Evolutionary conservation across 2,329 filamentous ascomycete genomes (phyloP).

Genomic region (Phoma herbarum): DNA sequence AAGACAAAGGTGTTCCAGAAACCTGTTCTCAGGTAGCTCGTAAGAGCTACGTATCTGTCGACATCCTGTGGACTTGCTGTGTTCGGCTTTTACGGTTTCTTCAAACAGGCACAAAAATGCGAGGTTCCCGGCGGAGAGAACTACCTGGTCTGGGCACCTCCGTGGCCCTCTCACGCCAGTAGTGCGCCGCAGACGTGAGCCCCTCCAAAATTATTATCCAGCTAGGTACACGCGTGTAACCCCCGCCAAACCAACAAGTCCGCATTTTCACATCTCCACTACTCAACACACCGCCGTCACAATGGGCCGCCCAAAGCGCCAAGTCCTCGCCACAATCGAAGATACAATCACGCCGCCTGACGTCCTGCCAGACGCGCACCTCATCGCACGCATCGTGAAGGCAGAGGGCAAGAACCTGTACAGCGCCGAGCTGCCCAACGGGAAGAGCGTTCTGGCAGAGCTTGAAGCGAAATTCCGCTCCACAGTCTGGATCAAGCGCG

Average conservation of each 20-base stretch:
- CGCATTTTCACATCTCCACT: not conserved
- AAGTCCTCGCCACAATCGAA: conserved; percentile 78
- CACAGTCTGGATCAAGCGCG: conserved; percentile 91
- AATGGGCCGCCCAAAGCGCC: conserved; percentile 81
- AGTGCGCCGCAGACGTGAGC: conserved; percentile 2
- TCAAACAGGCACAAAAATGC: not conserved
- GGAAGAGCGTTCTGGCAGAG: conserved; percentile 76
- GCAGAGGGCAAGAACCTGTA: conserved; percentile 92
- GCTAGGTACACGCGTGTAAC: conserved; percentile 5
- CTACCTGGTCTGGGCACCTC: conserved; percentile 10
- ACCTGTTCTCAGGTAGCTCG: not conserved
- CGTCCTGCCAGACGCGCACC: conserved; percentile 60
- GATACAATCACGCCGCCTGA: conserved; percentile 71
- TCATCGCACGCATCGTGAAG: conserved; percentile 79
- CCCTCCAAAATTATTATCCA: conserved; percentile 22
- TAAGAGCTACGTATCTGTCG: not conserved
- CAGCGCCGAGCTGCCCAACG: conserved; percentile 73
- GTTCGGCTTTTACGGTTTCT: not conserved
- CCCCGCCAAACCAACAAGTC: not conserved
- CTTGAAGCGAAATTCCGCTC: conserved; percentile 86
- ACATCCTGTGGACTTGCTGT: not conserved
- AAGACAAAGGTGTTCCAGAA: no score
- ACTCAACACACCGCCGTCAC: conserved; percentile 1
- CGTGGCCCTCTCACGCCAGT: not conserved
- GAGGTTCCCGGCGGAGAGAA: conserved; percentile 17